phyloP scores from a whole-genome alignment of 257 asterid species.

The Lantana camara region DNA sequence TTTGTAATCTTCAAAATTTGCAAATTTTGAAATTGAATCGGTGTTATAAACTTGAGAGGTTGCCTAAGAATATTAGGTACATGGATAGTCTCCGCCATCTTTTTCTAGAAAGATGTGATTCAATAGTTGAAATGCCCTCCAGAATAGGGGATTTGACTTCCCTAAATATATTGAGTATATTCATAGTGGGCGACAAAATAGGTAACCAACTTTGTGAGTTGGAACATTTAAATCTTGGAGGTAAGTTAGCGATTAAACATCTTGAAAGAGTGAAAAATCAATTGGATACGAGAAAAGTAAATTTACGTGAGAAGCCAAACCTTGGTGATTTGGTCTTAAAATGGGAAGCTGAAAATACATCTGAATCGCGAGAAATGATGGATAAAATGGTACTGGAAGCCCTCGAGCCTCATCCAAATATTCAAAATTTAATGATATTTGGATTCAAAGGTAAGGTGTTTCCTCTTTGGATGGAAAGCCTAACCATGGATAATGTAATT shows the following conservation, averaged over 20 bases:
- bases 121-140: too few species aligned
- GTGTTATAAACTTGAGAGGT: slow-evolving; percentile 17
- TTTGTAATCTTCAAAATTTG: slow-evolving; percentile 39
- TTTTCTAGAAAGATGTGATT: too few species aligned
- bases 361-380: neutral
- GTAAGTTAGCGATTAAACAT: slow-evolving; percentile 12
- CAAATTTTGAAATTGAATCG: slow-evolving; percentile 27
- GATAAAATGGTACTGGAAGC: slow-evolving; percentile 17
- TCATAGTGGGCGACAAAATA: too few species aligned
- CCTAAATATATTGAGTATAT: slow-evolving; percentile 27
- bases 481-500: slow-evolving; percentile 6
- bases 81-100: too few species aligned
- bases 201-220: slow-evolving; percentile 34
- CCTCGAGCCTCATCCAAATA: too few species aligned
- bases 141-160: too few species aligned
- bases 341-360: too few species aligned
- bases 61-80: slow-evolving; percentile 34
- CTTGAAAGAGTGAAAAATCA: slow-evolving; percentile 28
- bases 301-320: slow-evolving; percentile 22
- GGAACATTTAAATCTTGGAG: slow-evolving; percentile 13
- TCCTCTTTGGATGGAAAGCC: too few species aligned
- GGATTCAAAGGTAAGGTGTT: too few species aligned
- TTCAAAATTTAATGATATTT: too few species aligned
- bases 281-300: slow-evolving; percentile 34
- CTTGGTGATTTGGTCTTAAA: slow-evolving; percentile 4